phyloP scores from a whole-genome alignment of 2,329 filamentous ascomycete species.

The Hymenoscyphus infarciens region DNA sequence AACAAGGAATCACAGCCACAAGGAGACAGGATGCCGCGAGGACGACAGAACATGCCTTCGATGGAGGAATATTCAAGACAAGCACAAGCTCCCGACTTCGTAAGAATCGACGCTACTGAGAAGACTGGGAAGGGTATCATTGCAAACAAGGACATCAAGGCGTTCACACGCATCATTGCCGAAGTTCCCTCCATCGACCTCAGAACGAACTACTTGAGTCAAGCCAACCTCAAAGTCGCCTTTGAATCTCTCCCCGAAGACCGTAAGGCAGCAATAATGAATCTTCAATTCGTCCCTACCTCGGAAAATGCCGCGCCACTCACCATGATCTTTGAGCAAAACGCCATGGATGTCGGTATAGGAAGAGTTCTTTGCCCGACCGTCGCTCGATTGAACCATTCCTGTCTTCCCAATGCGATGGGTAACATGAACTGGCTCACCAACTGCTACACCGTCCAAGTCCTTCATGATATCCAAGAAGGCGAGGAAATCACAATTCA shows the following conservation, averaged over 20 bases:
- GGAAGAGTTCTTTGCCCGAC: neutral
- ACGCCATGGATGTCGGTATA: neutral
- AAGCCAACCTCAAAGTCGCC: neutral
- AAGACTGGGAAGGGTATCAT: neutral
- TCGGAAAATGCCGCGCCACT: neutral
- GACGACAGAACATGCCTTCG: neutral
- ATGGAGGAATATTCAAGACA: neutral
- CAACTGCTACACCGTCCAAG: neutral
- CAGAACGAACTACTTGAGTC: neutral
- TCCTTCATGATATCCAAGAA: neutral
- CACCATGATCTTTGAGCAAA: neutral
- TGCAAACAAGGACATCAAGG: neutral
- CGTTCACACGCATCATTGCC: neutral
- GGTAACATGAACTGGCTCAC: neutral
- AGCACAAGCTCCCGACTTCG: neutral
- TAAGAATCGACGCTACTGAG: neutral
- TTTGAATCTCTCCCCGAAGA: neutral
- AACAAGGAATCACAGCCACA: neutral
- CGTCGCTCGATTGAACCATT: neutral
- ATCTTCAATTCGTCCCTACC: neutral
- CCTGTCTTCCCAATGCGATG: neutral
- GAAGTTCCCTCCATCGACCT: neutral
- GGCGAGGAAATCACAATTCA: conserved; percentile 1
- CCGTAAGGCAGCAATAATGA: neutral
- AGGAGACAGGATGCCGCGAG: neutral